Evolutionary conservation across 2,329 filamentous ascomycete species (phyloP), one percentile per base, ranked within the genome.

Genomic region (Aureobasidium pullulans): DNA sequence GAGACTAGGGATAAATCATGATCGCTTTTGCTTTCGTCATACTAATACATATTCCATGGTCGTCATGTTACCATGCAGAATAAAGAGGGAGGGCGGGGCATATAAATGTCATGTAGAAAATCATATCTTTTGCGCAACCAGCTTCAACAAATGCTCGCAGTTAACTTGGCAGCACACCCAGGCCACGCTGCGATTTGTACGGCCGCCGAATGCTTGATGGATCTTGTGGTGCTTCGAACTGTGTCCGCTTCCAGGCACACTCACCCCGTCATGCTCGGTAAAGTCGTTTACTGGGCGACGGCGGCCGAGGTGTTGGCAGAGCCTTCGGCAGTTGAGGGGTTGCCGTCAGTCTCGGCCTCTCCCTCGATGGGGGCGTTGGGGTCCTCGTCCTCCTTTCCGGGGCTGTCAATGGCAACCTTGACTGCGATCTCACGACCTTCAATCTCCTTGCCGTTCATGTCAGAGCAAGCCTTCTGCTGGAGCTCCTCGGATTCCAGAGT

Each of bases 381-480:
- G 67, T 81, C 87, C 71, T 88, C 85, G 73, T 96, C 93, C 78
- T 96, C 93, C 88, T 97, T 99, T 79, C 95, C 93, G 65, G 94
- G 94, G 83, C 91, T 96, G 81, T 99, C 94, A 72, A 99, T 97
- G 73, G 94, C 94, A 73, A 99, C 92, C 89, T 99, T 99, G 84
- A 99, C 94, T 66, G 94, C 94, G 69, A 99, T 99, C 81, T 97
- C 93, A 71, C 94, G 93, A 65, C 93, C 94, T 77, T 97, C 94
- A 67, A 99, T 94, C 75, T 96, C 90, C 86, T 96, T 97, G 79
- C 91, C 94, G 79, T 99, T 96, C 94, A 99, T 99, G 83, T 99
- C 94, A 57, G 79, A 73, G 66, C 96, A 95, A 66, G 94, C 94
- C 88, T 96, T 96, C 80, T 95, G 86, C 83, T 99, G 94, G 71